Conservation (phyloP, 345 rosid genomes). For the Ricinus communis region DNA sequence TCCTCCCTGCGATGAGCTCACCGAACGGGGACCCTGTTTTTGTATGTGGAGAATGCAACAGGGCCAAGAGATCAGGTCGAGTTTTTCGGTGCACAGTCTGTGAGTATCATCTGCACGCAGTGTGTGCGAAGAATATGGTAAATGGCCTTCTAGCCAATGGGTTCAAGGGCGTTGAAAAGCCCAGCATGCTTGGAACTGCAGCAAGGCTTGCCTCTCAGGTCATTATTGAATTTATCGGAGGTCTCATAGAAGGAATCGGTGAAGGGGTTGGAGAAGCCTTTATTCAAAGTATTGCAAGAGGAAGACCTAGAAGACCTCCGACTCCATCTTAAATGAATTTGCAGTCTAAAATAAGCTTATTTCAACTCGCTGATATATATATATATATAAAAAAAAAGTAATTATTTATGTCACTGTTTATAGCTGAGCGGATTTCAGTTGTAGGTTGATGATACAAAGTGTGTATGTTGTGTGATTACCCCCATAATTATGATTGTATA, state of each 20-base stretch:
- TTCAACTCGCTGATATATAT: background rate
- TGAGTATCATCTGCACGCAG: conserved; percentile 73
- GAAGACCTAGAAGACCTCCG: conserved; percentile 12
- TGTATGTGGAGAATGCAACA: conserved; percentile 67
- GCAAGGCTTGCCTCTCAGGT: conserved; percentile 64
- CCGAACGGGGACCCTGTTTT: conserved; percentile 26
- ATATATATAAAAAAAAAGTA: too few relatives aligned
- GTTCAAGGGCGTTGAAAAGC: conserved; percentile 44
- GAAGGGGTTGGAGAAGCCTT: conserved; percentile 76
- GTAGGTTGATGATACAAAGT: background rate
- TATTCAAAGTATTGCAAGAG: conserved; percentile 38
- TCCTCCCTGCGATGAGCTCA: conserved; percentile 33
- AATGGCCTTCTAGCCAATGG: conserved; percentile 67
- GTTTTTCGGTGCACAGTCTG: conserved; percentile 69
- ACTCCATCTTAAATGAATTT: background rate
- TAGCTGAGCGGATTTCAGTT: background rate
- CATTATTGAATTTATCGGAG: conserved; percentile 62
- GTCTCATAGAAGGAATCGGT: conserved; percentile 72
- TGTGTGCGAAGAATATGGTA: conserved; percentile 71
- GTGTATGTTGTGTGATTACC: background rate
- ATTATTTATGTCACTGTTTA: background rate
- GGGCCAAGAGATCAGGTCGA: conserved; percentile 51
- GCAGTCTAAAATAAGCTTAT: background rate
- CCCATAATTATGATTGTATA: too few relatives aligned
- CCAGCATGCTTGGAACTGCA: conserved; percentile 57